Evolutionary conservation across 164 flowering plant genomes (phyloP).

Genomic region (Kalanchoe fedtschenkoi): DNA sequence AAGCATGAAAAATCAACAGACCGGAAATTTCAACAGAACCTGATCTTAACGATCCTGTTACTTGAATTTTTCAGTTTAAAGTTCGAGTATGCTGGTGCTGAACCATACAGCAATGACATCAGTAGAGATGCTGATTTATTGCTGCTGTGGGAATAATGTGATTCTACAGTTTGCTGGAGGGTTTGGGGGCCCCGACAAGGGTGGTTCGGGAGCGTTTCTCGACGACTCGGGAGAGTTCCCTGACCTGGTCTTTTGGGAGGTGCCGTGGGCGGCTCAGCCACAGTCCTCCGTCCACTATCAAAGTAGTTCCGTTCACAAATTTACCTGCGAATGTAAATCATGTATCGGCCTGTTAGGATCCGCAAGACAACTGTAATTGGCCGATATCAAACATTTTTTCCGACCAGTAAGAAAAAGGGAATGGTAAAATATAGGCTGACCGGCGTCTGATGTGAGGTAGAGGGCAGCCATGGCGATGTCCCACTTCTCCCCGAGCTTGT

Average conservation of each 20-base stretch:
- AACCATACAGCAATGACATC: not conserved
- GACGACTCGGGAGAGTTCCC: constrained; percentile 41
- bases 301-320: constrained; percentile 43
- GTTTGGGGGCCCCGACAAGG: constrained; percentile 39
- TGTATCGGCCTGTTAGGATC: too few relatives aligned
- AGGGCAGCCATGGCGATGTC: constrained; percentile 91
- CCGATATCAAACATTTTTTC: too few relatives aligned
- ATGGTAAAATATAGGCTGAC: constrained; percentile 34
- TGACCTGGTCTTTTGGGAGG: constrained; percentile 50
- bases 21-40: too few relatives aligned
- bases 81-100: not conserved
- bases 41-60: too few relatives aligned
- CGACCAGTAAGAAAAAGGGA: too few relatives aligned
- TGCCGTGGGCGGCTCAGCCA: constrained; percentile 60
- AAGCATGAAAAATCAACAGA: too few relatives aligned
- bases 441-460: constrained; percentile 72
- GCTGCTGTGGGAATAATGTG: not conserved
- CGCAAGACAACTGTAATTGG: too few relatives aligned
- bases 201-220: constrained; percentile 43
- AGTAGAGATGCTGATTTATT: not conserved
- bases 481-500: constrained; percentile 76
- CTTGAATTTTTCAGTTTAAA: too few relatives aligned
- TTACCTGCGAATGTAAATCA: constrained; percentile 31
- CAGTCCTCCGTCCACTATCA: constrained; percentile 58
- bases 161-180: constrained; percentile 39